Evolutionary conservation across 1,284 basidiomycete genomes (phyloP), one percentile per base, ranked within the genome.

Genomic region (Cystobasidiaceae sp.): DNA sequence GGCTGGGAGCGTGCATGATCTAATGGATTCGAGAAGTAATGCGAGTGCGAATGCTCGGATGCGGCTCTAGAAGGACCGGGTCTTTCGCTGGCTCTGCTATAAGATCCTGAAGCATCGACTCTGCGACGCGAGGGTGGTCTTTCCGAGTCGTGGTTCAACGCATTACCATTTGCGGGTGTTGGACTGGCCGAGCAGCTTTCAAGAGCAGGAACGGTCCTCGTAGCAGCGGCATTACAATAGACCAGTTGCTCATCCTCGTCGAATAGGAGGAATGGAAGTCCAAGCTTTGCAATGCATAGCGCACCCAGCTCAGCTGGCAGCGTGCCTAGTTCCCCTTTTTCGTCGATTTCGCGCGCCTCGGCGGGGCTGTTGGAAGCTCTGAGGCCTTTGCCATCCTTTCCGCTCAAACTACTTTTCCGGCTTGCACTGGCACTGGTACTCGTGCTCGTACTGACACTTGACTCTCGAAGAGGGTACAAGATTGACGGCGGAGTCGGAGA

Each of bases 251-350:
- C 61, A 17, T 41, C 23, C 7, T 33, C 32, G 43, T 64, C 61
- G 32, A 64, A 50, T 2, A 64, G 50, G 4, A 64, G 27, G 45
- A 64, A 48, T 37, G 61, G 61, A 19, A 64, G 51, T n/a, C 61
- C 51, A 11, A 64, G 51, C 9, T 33, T 45, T 7, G 61, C 61
- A 11, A 64, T 51, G 32, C 51, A 55, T 13, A 55, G 34, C 23
- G 46, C 27, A 19, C 51, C 28, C 17, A 64, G 44, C 4, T 51
- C 61, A 0, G 28, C 6, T 27, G 61, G 61, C 21, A 64, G 51
- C 6, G 41, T 56, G 54, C 19, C 9, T 34, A 54, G 4, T 5
- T 19, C 34, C 33, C 4, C 5, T 33, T 17, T 37, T 8, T 4
- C 5, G 33, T 30, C 15, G 21, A 4, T 3, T 19, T n/a, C n/a